Evolutionary conservation across 768 basidiomycete species (phyloP), one percentile per base, ranked within the genome.

Genomic region (Phanerochaete sordida): DNA sequence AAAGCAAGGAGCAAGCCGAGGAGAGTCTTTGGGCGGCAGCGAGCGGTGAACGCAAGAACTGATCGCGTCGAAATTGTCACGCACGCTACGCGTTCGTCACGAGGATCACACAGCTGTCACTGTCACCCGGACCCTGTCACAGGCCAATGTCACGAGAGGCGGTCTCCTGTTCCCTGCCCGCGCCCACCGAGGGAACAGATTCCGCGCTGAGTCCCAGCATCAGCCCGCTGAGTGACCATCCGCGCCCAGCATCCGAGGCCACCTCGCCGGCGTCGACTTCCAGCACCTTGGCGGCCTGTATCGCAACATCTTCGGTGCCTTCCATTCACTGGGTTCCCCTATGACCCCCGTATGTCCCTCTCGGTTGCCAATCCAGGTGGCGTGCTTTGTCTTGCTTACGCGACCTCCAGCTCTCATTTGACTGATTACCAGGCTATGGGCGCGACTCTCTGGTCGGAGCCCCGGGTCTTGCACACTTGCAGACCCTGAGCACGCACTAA

Each of bases 1-100:
- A 15, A 19, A 51, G 33, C 33, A 35, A 6, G n/a, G 28, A n/a
- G 50, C 15, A n/a, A 31, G 30, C 8, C 16, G 5, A 33, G 16
- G 50, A 51, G 30, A 31, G 30, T 19, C 31, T n/a, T 35, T 8
- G 48, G 13, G 5, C 28, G 16, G 33, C 13, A 35, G 33, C 33
- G 13, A 35, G 33, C 33, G 33, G n/a, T 21, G 37, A 31, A 26
- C 13, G 37, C 21, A 37, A 55, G 28, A 26, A 30, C 39, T 47
- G 23, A 16, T 45, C 30, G 56, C 56, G 56, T 45, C 26, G 45
- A 28, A 57, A 56, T 56, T 56, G 55, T 56, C 55, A 56, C 55
- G 55, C 23, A 23, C 28, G 56, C 15, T 23, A 57, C 56, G 56
- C 56, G 56, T 47, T 27, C 12, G 45, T 57, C 45, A 57, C 56